Percentiles rank a stretch among this genome's conserved stretches.
phyloP scores from a whole-genome alignment of 2,329 filamentous ascomycete species.

The Colletotrichum karsti region DNA sequence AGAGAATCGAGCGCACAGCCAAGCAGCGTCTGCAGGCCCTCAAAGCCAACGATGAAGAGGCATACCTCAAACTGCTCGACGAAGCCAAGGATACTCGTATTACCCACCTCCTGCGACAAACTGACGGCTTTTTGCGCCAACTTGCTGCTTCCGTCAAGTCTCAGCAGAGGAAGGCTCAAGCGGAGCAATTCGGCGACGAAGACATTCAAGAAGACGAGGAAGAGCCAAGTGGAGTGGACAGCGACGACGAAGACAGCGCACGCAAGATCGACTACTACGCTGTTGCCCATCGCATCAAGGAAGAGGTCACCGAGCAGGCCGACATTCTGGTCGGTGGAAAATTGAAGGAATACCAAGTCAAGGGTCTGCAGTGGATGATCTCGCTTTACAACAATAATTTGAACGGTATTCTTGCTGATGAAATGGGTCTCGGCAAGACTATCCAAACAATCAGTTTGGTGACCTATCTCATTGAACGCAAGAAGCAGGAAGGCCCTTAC shows the following conservation, averaged over 20 bases:
- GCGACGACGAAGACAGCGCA: conserved; percentile 74
- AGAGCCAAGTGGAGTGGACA: conserved; percentile 72
- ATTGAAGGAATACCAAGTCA: conserved; percentile 97
- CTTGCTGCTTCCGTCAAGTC: conserved; percentile 93
- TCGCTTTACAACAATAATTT: conserved; percentile 99
- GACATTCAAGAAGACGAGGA: conserved; percentile 63
- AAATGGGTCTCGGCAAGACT: conserved; percentile 99
- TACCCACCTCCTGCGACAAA: conserved; percentile 94
- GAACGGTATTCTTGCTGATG: conserved; percentile 97
- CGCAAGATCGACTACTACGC: conserved; percentile 98
- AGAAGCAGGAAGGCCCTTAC: conserved; percentile 90
- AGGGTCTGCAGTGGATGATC: conserved; percentile 99
- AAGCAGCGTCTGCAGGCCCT: conserved; percentile 99
- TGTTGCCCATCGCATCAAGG: conserved; percentile 94
- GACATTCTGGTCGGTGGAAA: conserved; percentile 88
- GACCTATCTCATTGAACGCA: conserved; percentile 96
- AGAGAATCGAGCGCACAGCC: conserved; percentile 94
- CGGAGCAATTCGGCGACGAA: conserved; percentile 79
- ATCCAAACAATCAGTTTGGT: conserved; percentile 99
- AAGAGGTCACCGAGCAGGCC: conserved; percentile 87
- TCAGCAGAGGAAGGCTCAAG: conserved; percentile 82
- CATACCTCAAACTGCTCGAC: conserved; percentile 95
- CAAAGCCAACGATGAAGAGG: conserved; percentile 99
- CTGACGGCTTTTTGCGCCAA: conserved; percentile 96
- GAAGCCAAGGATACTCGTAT: conserved; percentile 99